A percentile compares a stretch with the other conserved stretches of the same genome.
phyloP scores from a whole-genome alignment of 129 eudicot species.

The Saussurea involucrata region DNA sequence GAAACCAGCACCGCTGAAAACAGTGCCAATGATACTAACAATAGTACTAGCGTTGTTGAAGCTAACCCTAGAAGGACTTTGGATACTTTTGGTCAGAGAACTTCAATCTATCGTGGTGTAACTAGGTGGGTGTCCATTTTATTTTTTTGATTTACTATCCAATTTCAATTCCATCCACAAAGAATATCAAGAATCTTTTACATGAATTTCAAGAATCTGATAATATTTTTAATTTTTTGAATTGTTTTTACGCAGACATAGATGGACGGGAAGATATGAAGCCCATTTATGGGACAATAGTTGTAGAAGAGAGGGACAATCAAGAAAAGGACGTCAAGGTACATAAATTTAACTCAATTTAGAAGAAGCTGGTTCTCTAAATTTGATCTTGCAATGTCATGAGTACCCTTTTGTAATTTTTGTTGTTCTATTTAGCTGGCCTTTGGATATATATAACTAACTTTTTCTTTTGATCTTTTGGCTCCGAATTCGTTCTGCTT shows the following conservation, averaged over 20 bases:
- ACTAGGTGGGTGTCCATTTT: conserved; percentile 54
- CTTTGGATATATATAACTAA: neutral
- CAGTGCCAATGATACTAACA: conserved; percentile 31
- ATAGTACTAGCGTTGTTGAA: conserved; percentile 54
- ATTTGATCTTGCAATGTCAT: neutral
- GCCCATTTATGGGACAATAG: conserved; percentile 99
- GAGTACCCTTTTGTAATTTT: neutral
- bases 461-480: neutral
- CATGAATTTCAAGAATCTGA: neutral
- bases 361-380: neutral
- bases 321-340: conserved; percentile 99
- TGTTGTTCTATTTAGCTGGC: neutral
- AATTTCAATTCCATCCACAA: neutral
- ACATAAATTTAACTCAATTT: neutral
- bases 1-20: conserved; percentile 57
- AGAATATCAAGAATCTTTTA: neutral
- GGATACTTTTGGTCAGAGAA: conserved; percentile 97
- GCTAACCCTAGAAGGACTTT: conserved; percentile 85
- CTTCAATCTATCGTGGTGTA: conserved; percentile 96
- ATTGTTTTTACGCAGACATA: conserved; percentile 50
- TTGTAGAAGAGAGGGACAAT: conserved; percentile 99
- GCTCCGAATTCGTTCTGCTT: neutral
- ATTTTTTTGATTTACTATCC: neutral
- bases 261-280: conserved; percentile 99
- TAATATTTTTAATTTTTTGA: neutral